phyloP scores from a whole-genome alignment of 2,329 filamentous ascomycete species.

The Colletotrichum cuscutae region DNA sequence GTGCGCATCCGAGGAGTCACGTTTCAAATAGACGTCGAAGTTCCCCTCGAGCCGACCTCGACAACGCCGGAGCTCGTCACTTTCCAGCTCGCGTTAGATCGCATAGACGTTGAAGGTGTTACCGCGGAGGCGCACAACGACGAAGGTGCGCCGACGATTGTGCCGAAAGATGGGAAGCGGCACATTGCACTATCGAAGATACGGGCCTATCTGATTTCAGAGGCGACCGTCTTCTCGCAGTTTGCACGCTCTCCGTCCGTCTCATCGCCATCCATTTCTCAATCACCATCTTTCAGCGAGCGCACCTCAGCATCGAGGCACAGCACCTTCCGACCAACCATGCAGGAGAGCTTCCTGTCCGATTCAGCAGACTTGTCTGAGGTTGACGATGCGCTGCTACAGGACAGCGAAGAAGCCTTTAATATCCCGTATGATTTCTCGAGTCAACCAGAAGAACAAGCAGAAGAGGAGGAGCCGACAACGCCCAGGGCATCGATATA shows the following conservation, averaged over 20 bases:
- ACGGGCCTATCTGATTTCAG: constrained; percentile 73
- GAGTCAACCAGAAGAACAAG: constrained; percentile 45
- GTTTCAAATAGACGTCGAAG: constrained; percentile 72
- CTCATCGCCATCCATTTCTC: constrained; percentile 64
- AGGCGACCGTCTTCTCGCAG: constrained; percentile 72
- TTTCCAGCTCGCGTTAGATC: constrained; percentile 72
- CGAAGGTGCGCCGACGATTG: constrained; percentile 47
- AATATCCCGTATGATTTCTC: constrained; percentile 65
- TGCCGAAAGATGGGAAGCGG: constrained; percentile 71
- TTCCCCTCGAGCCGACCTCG: constrained; percentile 60
- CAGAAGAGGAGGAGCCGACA: constrained; percentile 50
- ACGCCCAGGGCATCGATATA: constrained; percentile 66
- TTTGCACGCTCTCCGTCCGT: constrained; percentile 62
- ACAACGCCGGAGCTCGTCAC: constrained; percentile 65
- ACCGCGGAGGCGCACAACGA: constrained; percentile 52
- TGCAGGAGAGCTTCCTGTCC: constrained; percentile 41
- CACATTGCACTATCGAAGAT: constrained; percentile 72
- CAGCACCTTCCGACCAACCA: constrained; percentile 34
- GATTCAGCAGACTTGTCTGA: constrained; percentile 46
- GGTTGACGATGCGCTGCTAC: constrained; percentile 46
- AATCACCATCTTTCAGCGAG: constrained; percentile 52
- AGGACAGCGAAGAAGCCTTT: constrained; percentile 66
- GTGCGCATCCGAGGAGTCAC: constrained; percentile 73
- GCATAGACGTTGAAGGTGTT: constrained; percentile 74
- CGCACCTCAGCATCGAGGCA: constrained; percentile 40